These are phyloP conservation scores for Ogataea saltuana DNA, from an alignment of 805 yeast species.

Conservation along the genomic window DNA sequence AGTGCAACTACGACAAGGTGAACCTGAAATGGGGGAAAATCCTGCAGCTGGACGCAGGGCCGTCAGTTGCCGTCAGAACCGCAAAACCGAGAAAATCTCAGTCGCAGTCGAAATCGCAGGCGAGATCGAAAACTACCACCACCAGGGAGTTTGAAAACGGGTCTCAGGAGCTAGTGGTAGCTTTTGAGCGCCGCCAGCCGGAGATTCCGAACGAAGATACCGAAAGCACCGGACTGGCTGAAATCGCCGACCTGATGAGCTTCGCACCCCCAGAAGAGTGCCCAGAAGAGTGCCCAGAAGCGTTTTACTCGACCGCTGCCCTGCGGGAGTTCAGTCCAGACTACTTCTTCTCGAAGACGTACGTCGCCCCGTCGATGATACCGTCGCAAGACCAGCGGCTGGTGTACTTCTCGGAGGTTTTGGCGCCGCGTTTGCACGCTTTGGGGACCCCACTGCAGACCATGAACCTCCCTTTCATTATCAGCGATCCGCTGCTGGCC, in stretches of 20 bases:
- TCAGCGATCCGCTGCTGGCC: conserved; percentile 19
- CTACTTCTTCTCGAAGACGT: not conserved
- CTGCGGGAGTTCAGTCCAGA: not conserved
- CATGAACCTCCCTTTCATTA: conserved; percentile 3
- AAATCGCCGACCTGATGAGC: too few species aligned
- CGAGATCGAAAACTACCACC: too few species aligned
- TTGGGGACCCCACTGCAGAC: conserved; percentile 18
- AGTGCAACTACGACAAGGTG: conserved; percentile 46
- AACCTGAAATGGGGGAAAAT: conserved; percentile 47
- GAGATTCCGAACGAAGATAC: too few species aligned
- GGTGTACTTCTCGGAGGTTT: conserved; percentile 25
- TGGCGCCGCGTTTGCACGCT: conserved; percentile 31
- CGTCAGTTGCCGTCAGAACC: not conserved
- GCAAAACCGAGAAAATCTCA: not conserved
- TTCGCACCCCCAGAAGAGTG: too few species aligned
- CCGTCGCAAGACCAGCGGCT: conserved; percentile 15
- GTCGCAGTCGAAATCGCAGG: too few species aligned
- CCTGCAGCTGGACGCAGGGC: conserved; percentile 17
- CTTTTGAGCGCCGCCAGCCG: too few species aligned
- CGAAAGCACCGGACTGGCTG: too few species aligned
- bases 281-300: too few species aligned
- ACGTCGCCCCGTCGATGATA: conserved; percentile 5
- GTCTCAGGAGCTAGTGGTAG: too few species aligned
- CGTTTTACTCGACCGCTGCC: not conserved
- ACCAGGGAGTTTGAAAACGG: too few species aligned